Evolutionary conservation across 2,329 filamentous ascomycete species (phyloP).

Genomic region (Monilinia fructigena): DNA sequence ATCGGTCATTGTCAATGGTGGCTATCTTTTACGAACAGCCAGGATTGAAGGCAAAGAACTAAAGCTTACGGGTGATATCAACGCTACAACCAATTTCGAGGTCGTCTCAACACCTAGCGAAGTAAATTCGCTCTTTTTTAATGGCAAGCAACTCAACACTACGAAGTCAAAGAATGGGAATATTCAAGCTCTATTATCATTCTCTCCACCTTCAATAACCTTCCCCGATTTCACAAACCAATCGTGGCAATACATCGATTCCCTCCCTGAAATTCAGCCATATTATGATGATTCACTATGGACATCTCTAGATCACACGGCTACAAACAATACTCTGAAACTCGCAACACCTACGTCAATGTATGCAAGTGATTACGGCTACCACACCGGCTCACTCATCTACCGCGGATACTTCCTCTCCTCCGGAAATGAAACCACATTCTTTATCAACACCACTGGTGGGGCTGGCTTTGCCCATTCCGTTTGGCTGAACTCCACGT

Average conservation of each 20-base stretch:
- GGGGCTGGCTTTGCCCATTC: constrained; percentile 65
- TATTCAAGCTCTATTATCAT: constrained; percentile 42
- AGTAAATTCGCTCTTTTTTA: constrained; percentile 39
- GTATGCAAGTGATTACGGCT: constrained; percentile 71
- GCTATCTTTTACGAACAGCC: constrained; percentile 61
- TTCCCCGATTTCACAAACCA: constrained; percentile 54
- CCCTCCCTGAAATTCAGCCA: constrained; percentile 61
- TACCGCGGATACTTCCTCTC: constrained; percentile 68
- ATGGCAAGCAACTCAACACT: constrained; percentile 39
- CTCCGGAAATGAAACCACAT: constrained; percentile 55
- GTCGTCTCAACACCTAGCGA: constrained; percentile 59
- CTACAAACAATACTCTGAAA: constrained; percentile 43
- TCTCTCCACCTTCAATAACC: constrained; percentile 49
- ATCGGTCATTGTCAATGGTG: constrained; percentile 56
- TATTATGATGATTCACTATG: constrained; percentile 67
- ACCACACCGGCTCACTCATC: constrained; percentile 63
- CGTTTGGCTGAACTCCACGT: constrained; percentile 60
- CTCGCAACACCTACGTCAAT: constrained; percentile 60
- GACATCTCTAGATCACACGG: constrained; percentile 49
- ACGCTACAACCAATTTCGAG: constrained; percentile 52
- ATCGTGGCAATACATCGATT: constrained; percentile 68
- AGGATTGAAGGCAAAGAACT: constrained; percentile 53
- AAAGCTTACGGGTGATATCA: constrained; percentile 66
- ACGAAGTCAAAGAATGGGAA: constrained; percentile 54
- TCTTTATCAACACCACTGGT: constrained; percentile 57